These are phyloP conservation scores for Kingdonia uniflora DNA, from an alignment of 164 flowering plant species.

Conservation along the genomic window DNA sequence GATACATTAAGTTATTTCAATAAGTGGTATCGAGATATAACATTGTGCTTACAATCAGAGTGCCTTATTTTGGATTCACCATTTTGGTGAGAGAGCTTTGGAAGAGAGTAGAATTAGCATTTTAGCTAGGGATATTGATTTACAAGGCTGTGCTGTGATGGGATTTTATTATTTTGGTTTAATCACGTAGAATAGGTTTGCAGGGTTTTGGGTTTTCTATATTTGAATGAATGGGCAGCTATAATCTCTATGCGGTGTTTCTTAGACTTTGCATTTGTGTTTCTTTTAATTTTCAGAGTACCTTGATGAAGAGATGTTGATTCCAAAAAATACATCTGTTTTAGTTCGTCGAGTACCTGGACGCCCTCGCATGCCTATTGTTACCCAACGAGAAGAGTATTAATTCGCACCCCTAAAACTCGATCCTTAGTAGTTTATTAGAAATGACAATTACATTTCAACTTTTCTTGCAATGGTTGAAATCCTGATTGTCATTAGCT, in stretches of 20 bases:
- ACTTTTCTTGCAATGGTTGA: too few relatives aligned
- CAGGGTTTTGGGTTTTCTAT: neutral
- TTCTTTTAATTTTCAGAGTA: constrained; percentile 88
- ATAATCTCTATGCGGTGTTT: constrained; percentile 15
- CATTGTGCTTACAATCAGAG: too few relatives aligned
- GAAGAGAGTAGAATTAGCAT: too few relatives aligned
- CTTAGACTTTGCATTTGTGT: constrained; percentile 30
- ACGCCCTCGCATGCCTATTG: constrained; percentile 85
- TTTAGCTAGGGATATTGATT: too few relatives aligned
- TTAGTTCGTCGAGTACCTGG: constrained; percentile 93
- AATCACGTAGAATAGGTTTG: too few relatives aligned
- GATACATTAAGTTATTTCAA: too few relatives aligned
- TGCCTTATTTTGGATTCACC: too few relatives aligned
- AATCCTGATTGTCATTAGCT: too few relatives aligned
- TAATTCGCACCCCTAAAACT: constrained; percentile 26
- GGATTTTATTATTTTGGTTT: too few relatives aligned
- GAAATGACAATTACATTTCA: neutral
- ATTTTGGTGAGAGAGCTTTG: too few relatives aligned
- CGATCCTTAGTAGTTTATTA: neutral
- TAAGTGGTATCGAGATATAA: too few relatives aligned
- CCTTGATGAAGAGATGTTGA: constrained; percentile 77
- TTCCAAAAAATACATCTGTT: constrained; percentile 92
- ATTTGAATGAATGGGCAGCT: constrained; percentile 10
- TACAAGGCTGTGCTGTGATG: too few relatives aligned
- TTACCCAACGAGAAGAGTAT: constrained; percentile 71